Base-by-base conservation (phyloP, 306 rosid species). In the Trifolium dubium region DNA sequence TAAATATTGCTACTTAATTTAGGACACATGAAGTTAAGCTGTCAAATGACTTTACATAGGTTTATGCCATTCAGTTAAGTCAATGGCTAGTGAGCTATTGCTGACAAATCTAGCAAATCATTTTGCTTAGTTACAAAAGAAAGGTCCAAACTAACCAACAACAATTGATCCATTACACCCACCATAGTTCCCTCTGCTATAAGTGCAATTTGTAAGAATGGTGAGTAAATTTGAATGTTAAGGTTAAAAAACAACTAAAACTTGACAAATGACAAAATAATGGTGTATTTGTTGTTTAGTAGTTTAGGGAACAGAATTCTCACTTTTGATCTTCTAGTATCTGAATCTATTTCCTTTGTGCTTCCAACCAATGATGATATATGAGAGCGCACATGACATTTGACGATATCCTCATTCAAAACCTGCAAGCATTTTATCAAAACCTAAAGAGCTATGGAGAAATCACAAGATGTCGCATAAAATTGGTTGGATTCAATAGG, bases 311-410 rank as follows among this genome's bases (percentile, higher is more conserved):
- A 64, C 30, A 76, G 56, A 68, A 55, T 67, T 59, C 93, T 85
- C 68, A 93, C 98, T 78, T 93, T 91, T 51, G 96, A 90, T 60
- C 19, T 56, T 83, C 89, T 83, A 75, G 87, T 79, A 70, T 80
- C 81, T 73, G 77, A 65, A 40, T 81, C 74, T 49, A 37, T 60
- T 19, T 75, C 59, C 73, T 75, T 74, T 55, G 31, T 63, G 78
- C 83, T 80, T 65, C 58, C 85, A 72, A 89, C 44, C 58, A 84
- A 69, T 1, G 92, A 86, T 54, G 73, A 77, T 86, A 91, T 75
- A 65, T 82, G 89, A 28, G 94, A 87, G 67, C 77, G 89, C 81
- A 89, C 79, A 62, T 89, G 97, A 69, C 96, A 88, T 88, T 86
- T 93, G 74, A 86, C 73, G 46, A 88, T 80, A 85, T 91, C 97